Conservation (phyloP, 177 flowering plant species). For the Vitis hybrid region DNA sequence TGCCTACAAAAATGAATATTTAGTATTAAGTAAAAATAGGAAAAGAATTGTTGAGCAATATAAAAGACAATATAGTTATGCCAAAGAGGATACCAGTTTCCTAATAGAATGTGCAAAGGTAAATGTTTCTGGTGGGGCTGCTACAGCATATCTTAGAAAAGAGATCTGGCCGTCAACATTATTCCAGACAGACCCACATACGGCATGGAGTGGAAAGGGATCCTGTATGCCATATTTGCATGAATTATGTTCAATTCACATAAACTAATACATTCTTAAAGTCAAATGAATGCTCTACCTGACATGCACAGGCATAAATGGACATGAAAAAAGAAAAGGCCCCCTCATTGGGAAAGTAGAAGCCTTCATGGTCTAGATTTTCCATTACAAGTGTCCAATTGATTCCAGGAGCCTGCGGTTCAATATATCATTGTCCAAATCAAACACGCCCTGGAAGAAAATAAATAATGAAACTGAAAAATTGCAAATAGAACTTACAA, state of each 20-base stretch:
- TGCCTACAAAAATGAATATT: constrained; percentile 43
- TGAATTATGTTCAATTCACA: not conserved
- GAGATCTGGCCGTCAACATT: constrained; percentile 89
- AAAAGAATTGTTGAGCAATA: not conserved
- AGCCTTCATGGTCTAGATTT: constrained; percentile 90
- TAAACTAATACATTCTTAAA: not conserved
- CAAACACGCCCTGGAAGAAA: too few relatives aligned
- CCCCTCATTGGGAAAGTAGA: constrained; percentile 70
- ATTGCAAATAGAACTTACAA: constrained; percentile 50
- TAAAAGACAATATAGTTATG: too few relatives aligned
- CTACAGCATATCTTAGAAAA: constrained; percentile 81
- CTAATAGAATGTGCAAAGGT: constrained; percentile 69
- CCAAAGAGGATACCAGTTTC: constrained; percentile 56
- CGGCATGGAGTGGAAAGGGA: constrained; percentile 74
- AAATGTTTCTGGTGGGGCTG: constrained; percentile 79
- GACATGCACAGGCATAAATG: constrained; percentile 63
- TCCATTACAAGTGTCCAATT: constrained; percentile 80
- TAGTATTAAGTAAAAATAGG: not conserved
- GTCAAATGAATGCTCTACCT: constrained; percentile 43
- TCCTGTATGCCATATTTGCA: not conserved
- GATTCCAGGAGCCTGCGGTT: constrained; percentile 73
- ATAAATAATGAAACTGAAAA: too few relatives aligned
- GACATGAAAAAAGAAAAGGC: constrained; percentile 82
- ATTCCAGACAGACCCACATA: constrained; percentile 90
- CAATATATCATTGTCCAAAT: not conserved